Percentiles rank a stretch among this genome's conserved stretches.
Evolutionary conservation across 2,329 filamentous ascomycete species (phyloP).

Genomic region (Endoconidiophora laricicola): DNA sequence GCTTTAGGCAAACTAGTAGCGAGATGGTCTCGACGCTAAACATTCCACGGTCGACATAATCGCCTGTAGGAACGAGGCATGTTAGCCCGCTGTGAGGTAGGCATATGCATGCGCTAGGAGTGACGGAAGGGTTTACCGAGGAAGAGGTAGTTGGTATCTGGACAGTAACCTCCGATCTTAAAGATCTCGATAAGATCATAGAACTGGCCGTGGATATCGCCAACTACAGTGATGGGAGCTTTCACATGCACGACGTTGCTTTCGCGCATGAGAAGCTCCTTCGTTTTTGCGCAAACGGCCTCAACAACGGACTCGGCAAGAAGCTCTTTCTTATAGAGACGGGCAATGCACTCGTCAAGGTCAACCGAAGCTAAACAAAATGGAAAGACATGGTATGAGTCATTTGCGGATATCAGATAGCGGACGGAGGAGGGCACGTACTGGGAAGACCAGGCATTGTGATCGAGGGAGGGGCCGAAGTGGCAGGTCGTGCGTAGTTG

Average conservation of each 20-base stretch:
- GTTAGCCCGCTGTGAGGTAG: not conserved
- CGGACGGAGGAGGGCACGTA: not conserved
- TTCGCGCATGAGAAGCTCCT: slow-evolving; percentile 97
- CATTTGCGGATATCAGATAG: not conserved
- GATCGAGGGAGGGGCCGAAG: not conserved
- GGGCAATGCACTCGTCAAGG: slow-evolving; percentile 93
- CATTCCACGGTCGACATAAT: slow-evolving; percentile 95
- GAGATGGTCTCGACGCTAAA: slow-evolving; percentile 99
- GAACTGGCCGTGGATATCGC: slow-evolving; percentile 97
- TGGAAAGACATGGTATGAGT: not conserved
- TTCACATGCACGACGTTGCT: slow-evolving; percentile 97
- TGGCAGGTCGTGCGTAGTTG: not conserved
- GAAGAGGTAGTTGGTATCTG: slow-evolving; percentile 96
- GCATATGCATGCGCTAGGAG: not conserved
- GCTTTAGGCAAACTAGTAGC: slow-evolving; percentile 87
- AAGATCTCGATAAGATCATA: slow-evolving; percentile 99
- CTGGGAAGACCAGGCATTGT: slow-evolving; percentile 12
- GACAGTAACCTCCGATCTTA: slow-evolving; percentile 91
- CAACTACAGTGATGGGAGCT: slow-evolving; percentile 90
- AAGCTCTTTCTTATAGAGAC: slow-evolving; percentile 91
- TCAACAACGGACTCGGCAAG: slow-evolving; percentile 96
- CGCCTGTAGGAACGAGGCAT: slow-evolving; percentile 36
- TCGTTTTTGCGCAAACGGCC: slow-evolving; percentile 97
- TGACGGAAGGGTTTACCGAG: slow-evolving; percentile 41
- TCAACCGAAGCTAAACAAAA: slow-evolving; percentile 65